Percentiles rank a stretch among this genome's conserved stretches.
Evolutionary conservation across 148 eudicot species (phyloP).

Genomic region (Fagopyrum homotropicum): DNA sequence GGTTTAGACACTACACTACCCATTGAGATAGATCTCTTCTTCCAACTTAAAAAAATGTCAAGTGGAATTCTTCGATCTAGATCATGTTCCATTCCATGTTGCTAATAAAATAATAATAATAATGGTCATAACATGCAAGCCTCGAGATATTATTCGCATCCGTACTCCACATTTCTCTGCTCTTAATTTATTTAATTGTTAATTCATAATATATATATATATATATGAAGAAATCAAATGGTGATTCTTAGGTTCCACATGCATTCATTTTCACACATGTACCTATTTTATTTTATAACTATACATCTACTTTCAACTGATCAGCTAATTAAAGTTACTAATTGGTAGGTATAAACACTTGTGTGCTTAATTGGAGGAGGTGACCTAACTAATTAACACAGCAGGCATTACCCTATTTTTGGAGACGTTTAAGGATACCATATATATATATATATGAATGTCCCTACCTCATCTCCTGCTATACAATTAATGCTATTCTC

Average conservation of each 20-base stretch:
- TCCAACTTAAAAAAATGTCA: background rate
- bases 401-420: background rate
- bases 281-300: too few species aligned
- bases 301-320: background rate
- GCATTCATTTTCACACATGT: background rate
- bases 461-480: background rate
- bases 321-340: background rate
- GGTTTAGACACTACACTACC: background rate
- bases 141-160: constrained; percentile 3
- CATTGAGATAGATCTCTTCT: too few species aligned
- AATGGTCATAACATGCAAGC: background rate
- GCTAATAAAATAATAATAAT: background rate
- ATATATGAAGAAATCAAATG: background rate
- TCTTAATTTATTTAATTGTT: background rate
- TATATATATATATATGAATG: background rate
- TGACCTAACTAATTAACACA: background rate
- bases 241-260: background rate
- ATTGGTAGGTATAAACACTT: too few species aligned
- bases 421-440: background rate
- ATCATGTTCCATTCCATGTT: constrained; percentile 6
- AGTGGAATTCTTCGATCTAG: background rate
- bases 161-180: background rate
- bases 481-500: too few species aligned
- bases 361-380: background rate
- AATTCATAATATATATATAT: background rate